phyloP scores from a whole-genome alignment of 345 rosid species.

The Carallia brachiata region DNA sequence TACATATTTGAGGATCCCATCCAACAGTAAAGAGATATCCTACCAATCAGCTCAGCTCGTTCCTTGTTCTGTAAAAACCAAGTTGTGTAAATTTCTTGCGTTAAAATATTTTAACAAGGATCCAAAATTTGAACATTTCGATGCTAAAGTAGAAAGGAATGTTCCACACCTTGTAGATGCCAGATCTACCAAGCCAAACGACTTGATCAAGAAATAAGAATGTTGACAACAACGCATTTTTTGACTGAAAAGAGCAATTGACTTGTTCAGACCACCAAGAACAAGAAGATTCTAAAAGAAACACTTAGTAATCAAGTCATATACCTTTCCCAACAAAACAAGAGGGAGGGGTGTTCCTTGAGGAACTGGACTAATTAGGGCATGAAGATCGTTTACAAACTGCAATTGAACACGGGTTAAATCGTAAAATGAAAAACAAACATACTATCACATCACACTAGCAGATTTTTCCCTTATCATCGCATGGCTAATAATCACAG shows the following conservation, averaged over 20 bases:
- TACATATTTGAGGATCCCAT: slow-evolving; percentile 80
- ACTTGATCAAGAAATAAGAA: slow-evolving; percentile 97
- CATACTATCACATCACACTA: slow-evolving; percentile 8
- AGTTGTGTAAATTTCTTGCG: neutral
- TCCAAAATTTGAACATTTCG: neutral
- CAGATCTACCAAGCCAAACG: slow-evolving; percentile 93
- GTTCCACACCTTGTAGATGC: slow-evolving; percentile 75
- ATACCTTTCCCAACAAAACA: slow-evolving; percentile 84
- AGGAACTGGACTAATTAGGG: slow-evolving; percentile 80
- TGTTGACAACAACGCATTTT: slow-evolving; percentile 79
- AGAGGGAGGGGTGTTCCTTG: slow-evolving; percentile 91
- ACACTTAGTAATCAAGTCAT: neutral
- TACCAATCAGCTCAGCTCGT: slow-evolving; percentile 68
- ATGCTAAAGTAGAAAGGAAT: neutral
- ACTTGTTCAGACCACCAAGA: slow-evolving; percentile 6
- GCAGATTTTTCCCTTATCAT: neutral
- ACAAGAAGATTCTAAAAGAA: neutral
- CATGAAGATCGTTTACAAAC: slow-evolving; percentile 93
- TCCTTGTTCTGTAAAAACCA: slow-evolving; percentile 66
- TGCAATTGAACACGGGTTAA: slow-evolving; percentile 37
- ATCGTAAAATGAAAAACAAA: neutral
- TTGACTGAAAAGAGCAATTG: slow-evolving; percentile 56
- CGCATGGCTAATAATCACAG: too few relatives aligned
- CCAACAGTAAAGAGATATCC: slow-evolving; percentile 88
- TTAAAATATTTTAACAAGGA: neutral